These are phyloP conservation scores for Aegilops sharonensis DNA, from an alignment of 176 grass and related monocot species.

Conservation along the genomic window DNA sequence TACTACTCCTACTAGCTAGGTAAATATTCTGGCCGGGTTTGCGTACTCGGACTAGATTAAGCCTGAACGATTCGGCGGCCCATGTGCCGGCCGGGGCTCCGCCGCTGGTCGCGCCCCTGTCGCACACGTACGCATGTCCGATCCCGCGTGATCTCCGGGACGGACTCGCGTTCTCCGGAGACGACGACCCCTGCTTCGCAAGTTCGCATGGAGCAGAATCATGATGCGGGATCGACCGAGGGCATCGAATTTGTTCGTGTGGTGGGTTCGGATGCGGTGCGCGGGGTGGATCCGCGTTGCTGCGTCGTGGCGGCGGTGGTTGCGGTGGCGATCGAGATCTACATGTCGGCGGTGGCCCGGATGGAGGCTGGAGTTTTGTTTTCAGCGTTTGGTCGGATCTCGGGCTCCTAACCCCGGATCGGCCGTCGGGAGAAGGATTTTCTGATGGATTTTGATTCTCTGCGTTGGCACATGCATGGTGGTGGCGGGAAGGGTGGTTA, in stretches of 20 bases:
- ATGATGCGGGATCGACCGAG: not conserved
- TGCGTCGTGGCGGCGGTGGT: not conserved
- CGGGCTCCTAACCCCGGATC: conserved; percentile 5
- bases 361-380: not conserved
- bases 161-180: conserved; percentile 3
- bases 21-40: not conserved
- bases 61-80: not conserved
- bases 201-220: not conserved
- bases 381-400: not conserved
- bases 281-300: not conserved
- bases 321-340: not conserved
- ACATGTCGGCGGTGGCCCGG: not conserved
- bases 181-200: not conserved
- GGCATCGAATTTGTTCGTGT: not conserved
- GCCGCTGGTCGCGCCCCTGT: not conserved
- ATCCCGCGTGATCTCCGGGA: conserved; percentile 17
- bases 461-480: not conserved
- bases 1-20: not conserved
- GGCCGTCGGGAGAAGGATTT: not conserved
- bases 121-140: too few relatives aligned
- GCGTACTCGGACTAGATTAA: not conserved
- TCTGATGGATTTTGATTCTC: not conserved
- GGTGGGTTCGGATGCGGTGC: not conserved
- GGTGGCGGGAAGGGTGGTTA: not conserved
- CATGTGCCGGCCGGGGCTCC: conserved; percentile 7